Evolutionary conservation across 495 filamentous ascomycete genomes (phyloP), one percentile per base, ranked within the genome.

Genomic region (Polyplosphaeria fusca): DNA sequence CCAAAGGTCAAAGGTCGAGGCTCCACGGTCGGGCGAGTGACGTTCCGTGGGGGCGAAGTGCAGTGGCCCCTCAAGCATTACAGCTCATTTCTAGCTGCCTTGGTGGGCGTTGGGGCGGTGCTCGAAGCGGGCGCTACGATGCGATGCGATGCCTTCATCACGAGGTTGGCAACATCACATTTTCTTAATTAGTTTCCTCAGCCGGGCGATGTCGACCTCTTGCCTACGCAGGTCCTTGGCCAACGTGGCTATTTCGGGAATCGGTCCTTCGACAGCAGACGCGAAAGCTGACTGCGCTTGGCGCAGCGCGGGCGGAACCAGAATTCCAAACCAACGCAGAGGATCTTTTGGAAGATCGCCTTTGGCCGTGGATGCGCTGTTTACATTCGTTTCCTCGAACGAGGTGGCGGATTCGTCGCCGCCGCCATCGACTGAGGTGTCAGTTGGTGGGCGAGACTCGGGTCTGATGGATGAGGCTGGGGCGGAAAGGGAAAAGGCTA

Each of bases 301-400:
- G 30, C 74, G 67, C 5, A 78, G 57, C 9, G 71, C 66, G 20
- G 60, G 73, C 4, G 73, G 75, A 0, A 77, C 69, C 0, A 78
- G 61, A 30, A 78, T 72, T 11, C 75, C 75, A 54, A 74, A 78
- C 75, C 73, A 76, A 5, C 65, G 61, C 9, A 78, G 42, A 2
- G 75, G 75, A 47, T 76, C 72, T 54, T 38, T 48, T 14, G 27
- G 27, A 4, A 11, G 20, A 20, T 46, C 42, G 19, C n/a, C 30
- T 11, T 47, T 26, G 7, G 5, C 19, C 28, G 23, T n/a, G 28
- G 52, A 50, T 22, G 40, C 25, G 19, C 35, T 24, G 27, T 42
- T 32, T 41, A 11, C 38, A 7, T 35, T 35, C 30, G 19, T 28
- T 23, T 46, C 27, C 32, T 30, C 40, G 3, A 11, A 14, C 38